phyloP scores from a whole-genome alignment of 1,284 basidiomycete genomes.

The Puccinia coronata region DNA sequence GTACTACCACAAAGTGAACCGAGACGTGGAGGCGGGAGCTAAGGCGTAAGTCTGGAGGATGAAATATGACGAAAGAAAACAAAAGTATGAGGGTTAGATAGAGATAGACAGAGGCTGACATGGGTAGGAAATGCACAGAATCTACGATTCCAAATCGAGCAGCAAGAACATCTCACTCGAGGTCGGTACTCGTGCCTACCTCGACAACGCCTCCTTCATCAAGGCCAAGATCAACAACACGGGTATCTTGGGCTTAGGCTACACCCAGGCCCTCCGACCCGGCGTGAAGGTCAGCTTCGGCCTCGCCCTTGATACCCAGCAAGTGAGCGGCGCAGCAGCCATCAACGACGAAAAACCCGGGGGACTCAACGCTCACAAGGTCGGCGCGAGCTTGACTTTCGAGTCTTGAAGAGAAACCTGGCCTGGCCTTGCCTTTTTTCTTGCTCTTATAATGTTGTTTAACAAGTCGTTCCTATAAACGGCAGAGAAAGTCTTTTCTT shows the following conservation, averaged over 20 bases:
- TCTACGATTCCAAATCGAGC: slow-evolving; percentile 88
- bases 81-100: too few species aligned
- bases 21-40: slow-evolving; percentile 95
- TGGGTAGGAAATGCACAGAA: slow-evolving; percentile 60
- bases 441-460: too few species aligned
- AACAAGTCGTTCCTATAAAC: too few species aligned
- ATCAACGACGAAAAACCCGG: slow-evolving; percentile 51
- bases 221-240: slow-evolving; percentile 99
- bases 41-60: slow-evolving; percentile 64
- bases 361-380: slow-evolving; percentile 64
- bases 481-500: too few species aligned
- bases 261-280: slow-evolving; percentile 87
- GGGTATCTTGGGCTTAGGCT: slow-evolving; percentile 83
- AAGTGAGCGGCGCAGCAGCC: slow-evolving; percentile 66
- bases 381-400: slow-evolving; percentile 65
- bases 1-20: slow-evolving; percentile 96
- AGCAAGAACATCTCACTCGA: slow-evolving; percentile 86
- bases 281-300: slow-evolving; percentile 94
- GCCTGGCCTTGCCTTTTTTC: background rate
- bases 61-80: too few species aligned
- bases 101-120: too few species aligned
- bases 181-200: slow-evolving; percentile 86
- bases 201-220: slow-evolving; percentile 73
- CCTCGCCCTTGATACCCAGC: slow-evolving; percentile 85
- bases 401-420: slow-evolving; percentile 55